These are phyloP conservation scores for Gastrolobium villosum DNA, from an alignment of 306 rosid species.

Conservation along the genomic window DNA sequence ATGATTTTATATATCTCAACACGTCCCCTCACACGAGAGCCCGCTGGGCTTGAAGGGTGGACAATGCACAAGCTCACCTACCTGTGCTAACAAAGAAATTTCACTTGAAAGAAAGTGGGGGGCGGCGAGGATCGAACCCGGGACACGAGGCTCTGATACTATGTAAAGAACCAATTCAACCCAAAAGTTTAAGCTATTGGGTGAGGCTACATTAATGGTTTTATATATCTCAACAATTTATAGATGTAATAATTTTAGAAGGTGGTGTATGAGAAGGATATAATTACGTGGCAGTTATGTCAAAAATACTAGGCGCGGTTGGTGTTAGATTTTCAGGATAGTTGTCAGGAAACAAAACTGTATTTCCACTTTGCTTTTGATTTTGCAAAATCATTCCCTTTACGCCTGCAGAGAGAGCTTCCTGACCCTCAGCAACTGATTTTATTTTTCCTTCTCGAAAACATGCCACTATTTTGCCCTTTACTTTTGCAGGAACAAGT, in stretches of 20 bases:
- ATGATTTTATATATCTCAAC: too few relatives aligned
- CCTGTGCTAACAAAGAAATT: too few relatives aligned
- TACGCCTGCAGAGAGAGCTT: constrained; percentile 62
- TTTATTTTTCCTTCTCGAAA: constrained; percentile 56
- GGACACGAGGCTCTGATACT: too few relatives aligned
- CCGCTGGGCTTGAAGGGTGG: too few relatives aligned
- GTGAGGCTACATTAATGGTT: too few relatives aligned
- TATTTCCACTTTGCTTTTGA: constrained; percentile 45
- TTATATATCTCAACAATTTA: too few relatives aligned
- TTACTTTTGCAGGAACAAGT: constrained; percentile 65
- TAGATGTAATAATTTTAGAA: neutral
- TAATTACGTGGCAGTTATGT: constrained; percentile 36
- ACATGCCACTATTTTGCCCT: constrained; percentile 66
- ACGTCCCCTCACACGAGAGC: too few relatives aligned
- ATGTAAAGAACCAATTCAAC: too few relatives aligned
- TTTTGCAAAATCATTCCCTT: constrained; percentile 65
- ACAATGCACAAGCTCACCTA: too few relatives aligned
- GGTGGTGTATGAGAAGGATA: neutral
- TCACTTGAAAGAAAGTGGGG: too few relatives aligned
- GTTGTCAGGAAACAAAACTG: constrained; percentile 52
- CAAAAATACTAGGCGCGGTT: neutral
- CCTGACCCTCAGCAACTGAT: constrained; percentile 54
- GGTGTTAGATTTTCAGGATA: fast-evolving
- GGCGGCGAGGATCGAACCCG: too few relatives aligned
- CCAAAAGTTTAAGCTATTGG: too few relatives aligned